A percentile compares a stretch with the other conserved stretches of the same genome.
Conservation (phyloP, 1,284 basidiomycete genomes). For the Cutaneotrichosporon sp. region DNA sequence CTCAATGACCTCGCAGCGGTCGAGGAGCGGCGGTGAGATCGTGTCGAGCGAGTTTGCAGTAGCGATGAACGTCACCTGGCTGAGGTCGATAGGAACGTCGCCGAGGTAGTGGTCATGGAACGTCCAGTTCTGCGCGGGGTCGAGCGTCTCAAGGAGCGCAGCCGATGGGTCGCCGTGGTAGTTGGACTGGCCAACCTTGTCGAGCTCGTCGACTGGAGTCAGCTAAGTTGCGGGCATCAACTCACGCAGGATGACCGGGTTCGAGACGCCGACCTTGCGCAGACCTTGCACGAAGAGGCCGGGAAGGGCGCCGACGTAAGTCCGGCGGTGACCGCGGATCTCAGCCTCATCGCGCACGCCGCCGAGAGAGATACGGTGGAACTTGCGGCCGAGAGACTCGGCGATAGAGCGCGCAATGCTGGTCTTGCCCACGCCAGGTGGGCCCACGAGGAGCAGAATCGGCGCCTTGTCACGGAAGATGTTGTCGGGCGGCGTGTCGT, state of each 20-base stretch:
- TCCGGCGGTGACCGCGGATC: slow-evolving; percentile 94
- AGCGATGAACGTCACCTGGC: slow-evolving; percentile 88
- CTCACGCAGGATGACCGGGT: slow-evolving; percentile 78
- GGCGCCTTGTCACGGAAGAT: slow-evolving; percentile 49
- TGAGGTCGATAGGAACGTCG: slow-evolving; percentile 93
- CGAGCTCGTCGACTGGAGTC: slow-evolving; percentile 76
- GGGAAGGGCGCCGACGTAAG: slow-evolving; percentile 78
- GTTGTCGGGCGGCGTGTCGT: slow-evolving; percentile 38
- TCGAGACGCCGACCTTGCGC: slow-evolving; percentile 92
- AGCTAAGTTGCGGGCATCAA: background rate
- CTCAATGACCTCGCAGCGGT: slow-evolving; percentile 95
- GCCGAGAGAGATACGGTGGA: slow-evolving; percentile 82
- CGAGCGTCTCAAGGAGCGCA: slow-evolving; percentile 92
- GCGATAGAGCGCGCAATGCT: slow-evolving; percentile 55
- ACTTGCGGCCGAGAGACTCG: slow-evolving; percentile 41
- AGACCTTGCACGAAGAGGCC: slow-evolving; percentile 96
- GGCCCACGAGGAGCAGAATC: slow-evolving; percentile 67
- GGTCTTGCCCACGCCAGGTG: slow-evolving; percentile 95
- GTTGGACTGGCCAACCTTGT: slow-evolving; percentile 62
- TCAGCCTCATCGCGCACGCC: slow-evolving; percentile 95
- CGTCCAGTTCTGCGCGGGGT: slow-evolving; percentile 93
- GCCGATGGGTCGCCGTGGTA: slow-evolving; percentile 81
- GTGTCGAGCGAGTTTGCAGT: slow-evolving; percentile 85
- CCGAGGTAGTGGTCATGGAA: slow-evolving; percentile 85
- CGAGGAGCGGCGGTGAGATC: slow-evolving; percentile 89